These are phyloP conservation scores for Scortechinia acanthostroma DNA, from an alignment of 2,329 filamentous ascomycete genomes.

Conservation along the genomic window DNA sequence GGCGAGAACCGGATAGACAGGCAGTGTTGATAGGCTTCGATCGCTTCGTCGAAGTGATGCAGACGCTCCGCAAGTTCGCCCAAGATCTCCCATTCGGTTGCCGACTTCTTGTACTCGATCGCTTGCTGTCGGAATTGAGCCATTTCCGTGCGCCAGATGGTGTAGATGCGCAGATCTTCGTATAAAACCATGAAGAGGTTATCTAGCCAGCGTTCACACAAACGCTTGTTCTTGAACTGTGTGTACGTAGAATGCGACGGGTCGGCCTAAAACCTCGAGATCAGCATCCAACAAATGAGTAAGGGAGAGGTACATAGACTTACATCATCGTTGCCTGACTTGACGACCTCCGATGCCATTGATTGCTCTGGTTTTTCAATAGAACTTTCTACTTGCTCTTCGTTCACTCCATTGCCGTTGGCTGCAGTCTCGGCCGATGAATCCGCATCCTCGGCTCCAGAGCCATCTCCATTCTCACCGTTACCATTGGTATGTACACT, in stretches of 20 bases:
- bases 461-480: slow-evolving; percentile 17
- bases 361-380: slow-evolving; percentile 77
- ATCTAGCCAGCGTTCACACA: slow-evolving; percentile 96
- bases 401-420: slow-evolving; percentile 9
- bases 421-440: slow-evolving; percentile 9
- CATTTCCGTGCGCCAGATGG: slow-evolving; percentile 98
- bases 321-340: slow-evolving; percentile 68
- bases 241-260: slow-evolving; percentile 17
- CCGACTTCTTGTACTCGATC: slow-evolving; percentile 91
- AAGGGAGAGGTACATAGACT: slow-evolving; percentile 14
- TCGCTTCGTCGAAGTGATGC: slow-evolving; percentile 83
- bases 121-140: slow-evolving; percentile 89
- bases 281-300: background rate
- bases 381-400: slow-evolving; percentile 14
- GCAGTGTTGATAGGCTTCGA: slow-evolving; percentile 88
- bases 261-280: background rate
- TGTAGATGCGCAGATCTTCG: slow-evolving; percentile 95
- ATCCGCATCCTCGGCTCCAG: slow-evolving; percentile 16
- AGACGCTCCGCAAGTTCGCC: slow-evolving; percentile 86
- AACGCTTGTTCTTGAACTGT: slow-evolving; percentile 90
- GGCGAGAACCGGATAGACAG: slow-evolving; percentile 84
- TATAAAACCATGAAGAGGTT: slow-evolving; percentile 99
- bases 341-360: slow-evolving; percentile 70
- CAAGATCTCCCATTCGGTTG: slow-evolving; percentile 96
- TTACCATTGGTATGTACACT: slow-evolving; percentile 34